Base-by-base conservation (phyloP, 2,329 filamentous ascomycete species). In the Cladosporium phlei region DNA sequence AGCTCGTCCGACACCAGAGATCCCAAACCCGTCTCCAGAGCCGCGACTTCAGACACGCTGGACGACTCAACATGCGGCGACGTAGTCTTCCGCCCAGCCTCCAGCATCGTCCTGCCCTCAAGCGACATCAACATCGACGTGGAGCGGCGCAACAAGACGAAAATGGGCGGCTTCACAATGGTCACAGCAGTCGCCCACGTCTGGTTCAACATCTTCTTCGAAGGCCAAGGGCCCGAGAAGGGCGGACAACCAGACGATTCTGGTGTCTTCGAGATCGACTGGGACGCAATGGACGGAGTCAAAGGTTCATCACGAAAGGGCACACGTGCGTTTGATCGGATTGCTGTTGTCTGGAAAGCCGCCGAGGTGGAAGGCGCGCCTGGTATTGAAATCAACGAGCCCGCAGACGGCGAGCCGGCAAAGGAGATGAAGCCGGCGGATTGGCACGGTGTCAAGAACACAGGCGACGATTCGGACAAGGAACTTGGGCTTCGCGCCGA, bases 191-290 rank as follows among this genome's bases (percentile, higher is more conserved):
- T 97, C 8, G 90, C 90, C 0, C 91, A 97, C 60, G 87, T 95
- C 12, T 98, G 93, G 93, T 95, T 96, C 73, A 98, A 98, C 61
- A 75, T 83, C 2, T 97, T 83, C 67, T 97, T 97, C 59, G 93
- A 97, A 68, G 89, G 90, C 34, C 72, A 79, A 16, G 85, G 86
- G 0, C 82, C 85, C 0, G 85, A 89, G 59, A 74, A 82, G 32
- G 66, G 71, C 21, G 87, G 86, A 19, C 69, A 73, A 12, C 74
- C 87, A 0, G 76, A 85, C 38, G 76, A 83, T 33, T 86, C 77
- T 8, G 91, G 83, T 8, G 74, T 85, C 5, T 87, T 86, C 61
- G 79, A 83, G 51, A 80, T 82, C 20, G 76, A 79, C n/a, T 88
- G 83, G 81, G 81, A 86, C 14, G 76, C 75, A 16, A 86, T 98